Percentiles rank a stretch among this genome's conserved stretches.
Conservation (phyloP, 257 asterid species). For the Solanum lycopersicoides region DNA sequence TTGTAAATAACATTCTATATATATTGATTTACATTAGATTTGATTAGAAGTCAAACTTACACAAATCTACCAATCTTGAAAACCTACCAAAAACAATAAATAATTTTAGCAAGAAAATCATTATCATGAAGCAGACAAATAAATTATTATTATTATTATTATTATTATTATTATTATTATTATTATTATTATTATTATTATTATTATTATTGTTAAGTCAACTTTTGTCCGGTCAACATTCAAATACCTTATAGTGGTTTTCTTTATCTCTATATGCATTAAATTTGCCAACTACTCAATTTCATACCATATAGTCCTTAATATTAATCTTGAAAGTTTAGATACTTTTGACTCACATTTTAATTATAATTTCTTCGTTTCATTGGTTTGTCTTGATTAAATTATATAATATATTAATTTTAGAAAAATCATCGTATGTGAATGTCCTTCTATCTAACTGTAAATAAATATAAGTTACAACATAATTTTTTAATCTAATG, state of each 20-base stretch:
- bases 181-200: no score
- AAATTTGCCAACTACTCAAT: not conserved
- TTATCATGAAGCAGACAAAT: not conserved
- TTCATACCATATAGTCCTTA: not conserved
- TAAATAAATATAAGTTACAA: not conserved
- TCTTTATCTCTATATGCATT: not conserved
- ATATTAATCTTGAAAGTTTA: not conserved
- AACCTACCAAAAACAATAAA: no score
- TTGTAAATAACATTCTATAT: no score
- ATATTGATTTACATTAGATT: no score
- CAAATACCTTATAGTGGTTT: not conserved
- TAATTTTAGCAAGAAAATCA: not conserved
- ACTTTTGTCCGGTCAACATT: not conserved
- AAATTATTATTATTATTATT: no score
- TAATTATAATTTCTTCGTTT: not conserved
- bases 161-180: no score
- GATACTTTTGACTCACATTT: not conserved
- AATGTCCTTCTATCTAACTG: not conserved
- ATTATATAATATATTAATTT: not conserved
- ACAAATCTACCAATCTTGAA: no score
- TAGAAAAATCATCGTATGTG: not conserved
- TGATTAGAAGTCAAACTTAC: no score
- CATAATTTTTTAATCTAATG: not conserved
- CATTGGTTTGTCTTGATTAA: not conserved
- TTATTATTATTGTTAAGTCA: not conserved